phyloP scores from a whole-genome alignment of 495 filamentous ascomycete species.

The Thermothielavioides terrestris region DNA sequence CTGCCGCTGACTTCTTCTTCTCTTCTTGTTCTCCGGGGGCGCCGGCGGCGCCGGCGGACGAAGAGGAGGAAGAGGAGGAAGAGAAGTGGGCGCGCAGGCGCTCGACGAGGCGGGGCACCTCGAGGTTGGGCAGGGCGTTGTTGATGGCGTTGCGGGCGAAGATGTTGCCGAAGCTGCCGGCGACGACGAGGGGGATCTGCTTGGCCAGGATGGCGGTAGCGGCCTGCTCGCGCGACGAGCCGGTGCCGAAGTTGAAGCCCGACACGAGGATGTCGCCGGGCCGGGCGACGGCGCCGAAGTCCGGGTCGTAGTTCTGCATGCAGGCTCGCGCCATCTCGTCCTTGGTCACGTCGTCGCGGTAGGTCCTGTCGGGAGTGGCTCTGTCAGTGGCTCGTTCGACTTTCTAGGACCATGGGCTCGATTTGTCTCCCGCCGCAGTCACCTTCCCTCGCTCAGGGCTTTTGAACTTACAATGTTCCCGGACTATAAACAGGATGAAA shows the following conservation, averaged over 20 bases:
- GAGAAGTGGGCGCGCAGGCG: slow-evolving; percentile 64
- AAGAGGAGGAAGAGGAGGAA: too few relatives aligned
- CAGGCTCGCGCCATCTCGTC: slow-evolving; percentile 80
- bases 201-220: slow-evolving; percentile 83
- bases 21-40: too few relatives aligned
- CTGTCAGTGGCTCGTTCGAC: slow-evolving; percentile 69
- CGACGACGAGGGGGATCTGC: slow-evolving; percentile 72
- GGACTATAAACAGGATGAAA: too few relatives aligned
- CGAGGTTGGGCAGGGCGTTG: slow-evolving; percentile 78
- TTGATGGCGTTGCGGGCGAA: slow-evolving; percentile 87
- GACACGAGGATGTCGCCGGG: slow-evolving; percentile 71
- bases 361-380: slow-evolving; percentile 68
- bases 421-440: too few relatives aligned
- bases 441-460: too few relatives aligned
- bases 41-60: too few relatives aligned
- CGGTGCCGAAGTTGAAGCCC: slow-evolving; percentile 90
- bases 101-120: slow-evolving; percentile 64
- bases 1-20: too few relatives aligned
- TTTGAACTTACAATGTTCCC: too few relatives aligned
- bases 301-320: slow-evolving; percentile 85
- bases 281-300: slow-evolving; percentile 55
- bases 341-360: slow-evolving; percentile 70
- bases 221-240: slow-evolving; percentile 75
- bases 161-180: slow-evolving; percentile 84
- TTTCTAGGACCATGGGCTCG: too few relatives aligned